Conservation (phyloP, 352 stramenopile species). For the Pythium angustatum region DNA sequence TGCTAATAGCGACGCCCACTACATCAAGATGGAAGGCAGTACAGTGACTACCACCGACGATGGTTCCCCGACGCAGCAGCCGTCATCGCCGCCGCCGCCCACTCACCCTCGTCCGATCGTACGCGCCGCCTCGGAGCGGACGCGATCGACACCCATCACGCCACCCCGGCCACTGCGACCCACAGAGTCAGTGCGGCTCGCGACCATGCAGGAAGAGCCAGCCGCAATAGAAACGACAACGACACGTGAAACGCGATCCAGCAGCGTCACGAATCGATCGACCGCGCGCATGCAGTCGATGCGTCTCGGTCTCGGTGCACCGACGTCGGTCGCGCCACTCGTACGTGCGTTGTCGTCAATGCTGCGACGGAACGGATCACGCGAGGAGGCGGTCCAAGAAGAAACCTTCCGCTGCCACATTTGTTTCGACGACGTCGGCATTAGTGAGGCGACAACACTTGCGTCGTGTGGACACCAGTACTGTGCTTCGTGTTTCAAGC, state of each 20-base stretch:
- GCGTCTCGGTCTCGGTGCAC: background rate
- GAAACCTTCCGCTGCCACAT: conserved; percentile 81
- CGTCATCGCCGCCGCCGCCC: too few relatives aligned
- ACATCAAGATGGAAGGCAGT: conserved; percentile 1
- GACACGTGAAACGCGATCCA: background rate
- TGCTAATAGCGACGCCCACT: background rate
- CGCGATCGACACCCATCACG: background rate
- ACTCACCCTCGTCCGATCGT: background rate
- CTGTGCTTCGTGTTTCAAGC: conserved; percentile 55
- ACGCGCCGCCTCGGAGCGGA: background rate
- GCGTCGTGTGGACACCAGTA: conserved; percentile 41
- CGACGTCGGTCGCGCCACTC: conserved; percentile 2
- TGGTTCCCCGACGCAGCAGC: too few relatives aligned
- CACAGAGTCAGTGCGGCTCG: background rate
- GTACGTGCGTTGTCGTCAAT: conserved; percentile 9
- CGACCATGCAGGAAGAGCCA: background rate
- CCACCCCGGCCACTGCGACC: background rate
- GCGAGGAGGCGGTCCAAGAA: too few relatives aligned
- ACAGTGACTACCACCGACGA: background rate
- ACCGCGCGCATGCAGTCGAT: background rate
- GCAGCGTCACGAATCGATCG: background rate
- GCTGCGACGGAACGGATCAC: too few relatives aligned
- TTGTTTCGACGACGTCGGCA: conserved; percentile 58
- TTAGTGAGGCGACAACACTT: conserved; percentile 42
- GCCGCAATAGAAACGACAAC: background rate